A percentile compares a stretch with the other conserved stretches of the same genome.
phyloP scores from a whole-genome alignment of 169 alveolate species.

The Besnoitia besnoiti region DNA sequence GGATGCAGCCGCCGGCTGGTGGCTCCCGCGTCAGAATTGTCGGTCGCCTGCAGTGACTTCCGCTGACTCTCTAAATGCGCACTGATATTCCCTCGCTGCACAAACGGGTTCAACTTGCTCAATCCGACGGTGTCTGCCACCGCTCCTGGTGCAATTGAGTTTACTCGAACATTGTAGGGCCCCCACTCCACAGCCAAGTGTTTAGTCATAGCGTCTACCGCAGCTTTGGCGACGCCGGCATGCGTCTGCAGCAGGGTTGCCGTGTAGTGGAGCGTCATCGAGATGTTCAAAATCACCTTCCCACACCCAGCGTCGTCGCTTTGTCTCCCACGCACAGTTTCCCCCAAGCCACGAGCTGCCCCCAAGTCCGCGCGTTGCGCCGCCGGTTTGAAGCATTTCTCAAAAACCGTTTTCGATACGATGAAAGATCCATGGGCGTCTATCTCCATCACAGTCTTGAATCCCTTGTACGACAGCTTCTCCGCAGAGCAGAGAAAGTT shows the following conservation, averaged over 20 bases:
- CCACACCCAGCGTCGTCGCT: constrained; percentile 27
- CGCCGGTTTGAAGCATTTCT: constrained; percentile 44
- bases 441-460: constrained; percentile 84
- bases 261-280: constrained; percentile 61
- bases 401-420: constrained; percentile 79
- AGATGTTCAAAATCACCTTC: constrained; percentile 81
- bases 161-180: constrained; percentile 84
- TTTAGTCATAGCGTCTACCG: constrained; percentile 84
- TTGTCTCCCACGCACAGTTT: background rate
- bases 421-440: constrained; percentile 86
- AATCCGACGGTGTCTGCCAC: constrained; percentile 84
- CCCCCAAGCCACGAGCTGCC: background rate
- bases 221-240: constrained; percentile 90
- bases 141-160: constrained; percentile 87
- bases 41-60: background rate
- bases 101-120: constrained; percentile 49
- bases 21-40: background rate
- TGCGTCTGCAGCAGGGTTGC: constrained; percentile 71
- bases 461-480: constrained; percentile 79
- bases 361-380: background rate
- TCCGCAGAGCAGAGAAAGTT: constrained; percentile 82
- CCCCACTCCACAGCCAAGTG: constrained; percentile 89
- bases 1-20: background rate
- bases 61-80: background rate
- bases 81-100: background rate